Evolutionary conservation across 2,329 filamentous ascomycete genomes (phyloP), one percentile per base, ranked within the genome.

Genomic region (Epichloe brachyelytri): DNA sequence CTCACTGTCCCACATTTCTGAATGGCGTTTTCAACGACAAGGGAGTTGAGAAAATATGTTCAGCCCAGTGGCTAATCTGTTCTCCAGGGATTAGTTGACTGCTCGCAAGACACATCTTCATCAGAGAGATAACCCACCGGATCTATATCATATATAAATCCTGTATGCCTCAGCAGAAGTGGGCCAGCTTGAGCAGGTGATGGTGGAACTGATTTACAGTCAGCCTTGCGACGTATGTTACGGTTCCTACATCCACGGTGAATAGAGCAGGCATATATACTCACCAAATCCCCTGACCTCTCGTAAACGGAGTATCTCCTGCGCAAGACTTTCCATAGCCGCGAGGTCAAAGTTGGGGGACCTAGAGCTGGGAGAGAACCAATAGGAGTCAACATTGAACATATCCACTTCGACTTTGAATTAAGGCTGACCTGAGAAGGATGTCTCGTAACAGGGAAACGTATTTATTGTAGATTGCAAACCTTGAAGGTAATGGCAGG

Each of bases 21-120:
- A 81, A 63, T 5, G 69, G 66, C 4, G 76, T 80, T 12, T 72
- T 68, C 11, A 71, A 72, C 0, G 77, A 71, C 39, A 79, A 64
- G 0, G 75, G 74, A 19, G 74, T 66, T 1, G 75, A 75, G 55
- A 83, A 82, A 22, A 83, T 79, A 40, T 76, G 71, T 56, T 80
- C 73, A 5, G 79, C 77, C 80, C 80, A 83, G 58, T 83, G 79
- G 4, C 69, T 64, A 47, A 66, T 66, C 76, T 80, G 53, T 33
- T 40, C 14, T 19, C n/a, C 3, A 40, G 8, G 22, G 10, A 26
- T 36, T 22, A 47, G 20, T 5, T 14, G n/a, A 33, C 20, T 14
- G 44, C 30, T 14, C 40, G 10, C 39, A 17, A 15, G 6, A 30
- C 36, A n/a, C 19, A n/a, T 22, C 17, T 39, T 17, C 7, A 14